A percentile compares a stretch with the other conserved stretches of the same genome.
Conservation (phyloP, 257 asterid genomes). For the Solanum bulbocastanum region DNA sequence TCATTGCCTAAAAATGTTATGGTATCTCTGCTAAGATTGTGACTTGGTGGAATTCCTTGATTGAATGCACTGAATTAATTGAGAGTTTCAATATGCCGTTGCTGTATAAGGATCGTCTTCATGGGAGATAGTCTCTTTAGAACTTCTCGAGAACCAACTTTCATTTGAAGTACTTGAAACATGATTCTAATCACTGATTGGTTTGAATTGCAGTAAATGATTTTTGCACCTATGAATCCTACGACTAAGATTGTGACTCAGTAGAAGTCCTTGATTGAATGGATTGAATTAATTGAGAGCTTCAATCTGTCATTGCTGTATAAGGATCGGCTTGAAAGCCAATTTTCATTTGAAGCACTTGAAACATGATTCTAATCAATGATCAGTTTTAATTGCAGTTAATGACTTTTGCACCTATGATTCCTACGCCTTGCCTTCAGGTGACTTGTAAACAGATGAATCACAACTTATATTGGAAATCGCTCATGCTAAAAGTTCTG, state of each 20-base stretch:
- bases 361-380: neutral
- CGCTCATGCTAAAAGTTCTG: neutral
- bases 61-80: neutral
- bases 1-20: neutral
- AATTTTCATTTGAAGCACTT: neutral
- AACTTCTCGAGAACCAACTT: neutral
- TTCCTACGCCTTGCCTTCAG: neutral
- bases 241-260: neutral
- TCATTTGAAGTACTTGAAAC: neutral
- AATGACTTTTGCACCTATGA: neutral
- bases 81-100: neutral
- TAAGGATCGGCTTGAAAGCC: neutral
- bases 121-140: neutral
- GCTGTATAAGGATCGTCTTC: neutral
- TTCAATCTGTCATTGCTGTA: neutral
- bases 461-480: neutral
- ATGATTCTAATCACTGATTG: neutral
- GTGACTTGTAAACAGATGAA: neutral
- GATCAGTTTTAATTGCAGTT: neutral
- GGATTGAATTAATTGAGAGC: neutral
- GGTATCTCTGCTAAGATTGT: neutral
- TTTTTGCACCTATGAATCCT: neutral
- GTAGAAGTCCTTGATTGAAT: neutral
- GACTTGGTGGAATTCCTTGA: neutral
- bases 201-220: neutral